These are phyloP conservation scores for Eucalyptus paniculata DNA, from an alignment of 345 rosid species.

Conservation along the genomic window DNA sequence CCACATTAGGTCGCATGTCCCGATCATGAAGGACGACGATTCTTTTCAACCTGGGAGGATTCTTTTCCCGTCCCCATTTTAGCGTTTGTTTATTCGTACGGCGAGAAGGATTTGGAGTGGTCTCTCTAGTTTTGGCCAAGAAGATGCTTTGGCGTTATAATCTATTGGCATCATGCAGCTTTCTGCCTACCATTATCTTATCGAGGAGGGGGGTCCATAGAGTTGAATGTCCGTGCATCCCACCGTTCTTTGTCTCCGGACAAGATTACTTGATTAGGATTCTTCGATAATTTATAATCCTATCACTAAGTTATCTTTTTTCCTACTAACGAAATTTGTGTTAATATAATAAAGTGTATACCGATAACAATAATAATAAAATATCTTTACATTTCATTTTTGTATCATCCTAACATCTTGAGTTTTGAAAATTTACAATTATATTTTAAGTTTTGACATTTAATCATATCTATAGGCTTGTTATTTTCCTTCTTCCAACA, in stretches of 20 bases:
- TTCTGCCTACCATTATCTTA: background rate
- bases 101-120: too few species aligned
- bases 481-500: background rate
- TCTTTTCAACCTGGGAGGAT: background rate
- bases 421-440: background rate
- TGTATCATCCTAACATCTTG: fast-evolving
- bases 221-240: background rate
- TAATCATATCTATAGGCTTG: background rate
- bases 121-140: background rate
- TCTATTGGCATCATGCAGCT: background rate
- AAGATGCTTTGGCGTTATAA: background rate
- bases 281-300: background rate
- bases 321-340: too few species aligned
- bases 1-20: background rate
- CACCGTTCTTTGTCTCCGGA: background rate
- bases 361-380: background rate
- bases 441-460: background rate
- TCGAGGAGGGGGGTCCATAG: too few species aligned
- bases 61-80: too few species aligned
- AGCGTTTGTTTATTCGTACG: background rate
- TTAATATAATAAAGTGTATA: background rate
- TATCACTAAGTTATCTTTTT: background rate
- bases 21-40: too few species aligned
- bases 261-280: background rate
- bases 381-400: background rate